Conservation (phyloP, 2,329 filamentous ascomycete species). For the Paramyrothecium roridum region DNA sequence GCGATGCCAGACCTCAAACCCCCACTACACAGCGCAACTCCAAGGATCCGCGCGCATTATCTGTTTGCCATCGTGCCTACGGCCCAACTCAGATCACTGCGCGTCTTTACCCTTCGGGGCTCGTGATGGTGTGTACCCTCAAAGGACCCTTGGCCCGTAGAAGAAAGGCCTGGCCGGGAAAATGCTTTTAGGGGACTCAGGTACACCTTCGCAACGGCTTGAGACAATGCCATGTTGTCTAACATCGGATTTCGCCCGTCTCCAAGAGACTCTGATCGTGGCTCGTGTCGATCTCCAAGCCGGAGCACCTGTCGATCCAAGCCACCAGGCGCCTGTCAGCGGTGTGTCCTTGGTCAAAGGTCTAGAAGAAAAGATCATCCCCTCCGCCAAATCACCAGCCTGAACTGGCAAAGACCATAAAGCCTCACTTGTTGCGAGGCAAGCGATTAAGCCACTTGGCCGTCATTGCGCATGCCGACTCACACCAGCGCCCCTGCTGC, state of each 20-base stretch:
- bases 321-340: background rate
- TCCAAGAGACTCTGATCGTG: background rate
- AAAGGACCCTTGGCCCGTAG: background rate
- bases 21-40: background rate
- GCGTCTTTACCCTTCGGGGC: background rate
- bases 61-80: background rate
- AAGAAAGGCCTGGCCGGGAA: background rate
- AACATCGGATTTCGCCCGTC: background rate
- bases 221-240: background rate
- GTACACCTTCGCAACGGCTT: background rate
- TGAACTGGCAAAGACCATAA: too few species aligned
- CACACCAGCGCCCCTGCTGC: too few species aligned
- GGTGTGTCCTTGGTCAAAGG: background rate
- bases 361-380: too few species aligned
- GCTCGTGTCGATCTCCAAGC: background rate
- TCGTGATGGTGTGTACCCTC: slow-evolving; percentile 2
- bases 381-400: too few species aligned
- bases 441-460: too few species aligned
- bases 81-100: background rate
- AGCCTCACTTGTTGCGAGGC: too few species aligned
- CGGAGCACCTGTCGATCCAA: background rate
- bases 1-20: background rate
- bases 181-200: background rate
- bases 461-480: too few species aligned
- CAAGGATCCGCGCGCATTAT: background rate